Percentiles rank a stretch among this genome's conserved stretches.
Evolutionary conservation across 768 basidiomycete species (phyloP).

Genomic region (Epithele typhae): DNA sequence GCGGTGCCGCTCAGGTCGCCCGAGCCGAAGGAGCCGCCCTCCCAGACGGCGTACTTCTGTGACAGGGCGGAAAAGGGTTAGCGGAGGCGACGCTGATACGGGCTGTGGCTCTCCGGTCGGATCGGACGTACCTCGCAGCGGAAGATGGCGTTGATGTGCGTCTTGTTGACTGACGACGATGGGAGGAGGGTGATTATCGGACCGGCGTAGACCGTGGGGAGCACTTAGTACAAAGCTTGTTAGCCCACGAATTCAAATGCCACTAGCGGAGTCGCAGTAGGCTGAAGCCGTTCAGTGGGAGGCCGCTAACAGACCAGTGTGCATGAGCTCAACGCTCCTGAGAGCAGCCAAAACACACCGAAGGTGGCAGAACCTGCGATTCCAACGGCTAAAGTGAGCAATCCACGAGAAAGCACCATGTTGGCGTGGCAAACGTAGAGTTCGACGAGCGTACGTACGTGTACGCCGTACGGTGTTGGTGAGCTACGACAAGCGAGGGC

Average conservation of each 20-base stretch:
- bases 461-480: too few species aligned
- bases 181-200: slow-evolving; percentile 25
- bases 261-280: slow-evolving; percentile 20
- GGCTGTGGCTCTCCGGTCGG: too few species aligned
- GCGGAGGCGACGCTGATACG: not conserved
- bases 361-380: too few species aligned
- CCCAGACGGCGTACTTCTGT: slow-evolving; percentile 27
- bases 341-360: too few species aligned
- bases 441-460: too few species aligned
- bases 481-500: too few species aligned
- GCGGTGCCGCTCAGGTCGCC: slow-evolving; percentile 21
- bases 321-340: too few species aligned
- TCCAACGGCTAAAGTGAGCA: not conserved
- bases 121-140: slow-evolving; percentile 23
- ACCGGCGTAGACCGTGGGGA: slow-evolving; percentile 21
- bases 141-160: slow-evolving; percentile 26
- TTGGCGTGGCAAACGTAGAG: too few species aligned
- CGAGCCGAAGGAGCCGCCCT: slow-evolving; percentile 24
- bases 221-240: slow-evolving; percentile 21
- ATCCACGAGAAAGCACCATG: not conserved
- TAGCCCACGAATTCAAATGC: slow-evolving; percentile 22
- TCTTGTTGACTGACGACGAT: slow-evolving; percentile 22
- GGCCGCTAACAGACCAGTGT: slow-evolving; percentile 3
- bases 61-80: not conserved
- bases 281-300: slow-evolving; percentile 16